phyloP scores from a whole-genome alignment of 805 yeast species.

The Yarrowia sp. region DNA sequence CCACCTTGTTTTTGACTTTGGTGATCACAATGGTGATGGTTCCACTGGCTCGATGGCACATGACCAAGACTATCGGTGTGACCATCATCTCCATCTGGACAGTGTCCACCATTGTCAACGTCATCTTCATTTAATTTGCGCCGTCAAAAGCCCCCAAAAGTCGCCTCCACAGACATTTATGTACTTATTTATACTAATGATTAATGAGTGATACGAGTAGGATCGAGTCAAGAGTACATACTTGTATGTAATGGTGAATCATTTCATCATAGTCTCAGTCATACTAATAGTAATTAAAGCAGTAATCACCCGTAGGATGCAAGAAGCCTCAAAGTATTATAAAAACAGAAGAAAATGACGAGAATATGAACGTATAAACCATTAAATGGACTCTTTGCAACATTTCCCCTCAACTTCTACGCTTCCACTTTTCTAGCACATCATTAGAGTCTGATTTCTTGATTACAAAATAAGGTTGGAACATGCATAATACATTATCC shows the following conservation, averaged over 20 bases:
- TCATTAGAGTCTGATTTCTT: no score
- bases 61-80: constrained; percentile 44
- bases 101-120: constrained; percentile 41
- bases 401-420: no score
- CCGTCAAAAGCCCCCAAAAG: background rate
- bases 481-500: constrained; percentile 8
- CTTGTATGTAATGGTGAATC: no score
- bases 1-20: constrained; percentile 44
- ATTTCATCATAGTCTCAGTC: no score
- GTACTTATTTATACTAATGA: constrained; percentile 18
- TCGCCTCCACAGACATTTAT: background rate
- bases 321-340: background rate
- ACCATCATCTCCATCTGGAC: constrained; percentile 46
- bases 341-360: background rate
- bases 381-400: no score
- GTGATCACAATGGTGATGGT: constrained; percentile 43
- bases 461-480: background rate
- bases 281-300: no score
- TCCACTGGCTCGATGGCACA: constrained; percentile 45
- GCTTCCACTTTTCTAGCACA: no score
- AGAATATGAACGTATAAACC: no score
- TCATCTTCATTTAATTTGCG: constrained; percentile 27
- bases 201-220: constrained; percentile 8
- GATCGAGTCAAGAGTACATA: no score
- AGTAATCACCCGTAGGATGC: no score